Conservation (phyloP, 768 basidiomycete species). For the Amanita molliuscula region DNA sequence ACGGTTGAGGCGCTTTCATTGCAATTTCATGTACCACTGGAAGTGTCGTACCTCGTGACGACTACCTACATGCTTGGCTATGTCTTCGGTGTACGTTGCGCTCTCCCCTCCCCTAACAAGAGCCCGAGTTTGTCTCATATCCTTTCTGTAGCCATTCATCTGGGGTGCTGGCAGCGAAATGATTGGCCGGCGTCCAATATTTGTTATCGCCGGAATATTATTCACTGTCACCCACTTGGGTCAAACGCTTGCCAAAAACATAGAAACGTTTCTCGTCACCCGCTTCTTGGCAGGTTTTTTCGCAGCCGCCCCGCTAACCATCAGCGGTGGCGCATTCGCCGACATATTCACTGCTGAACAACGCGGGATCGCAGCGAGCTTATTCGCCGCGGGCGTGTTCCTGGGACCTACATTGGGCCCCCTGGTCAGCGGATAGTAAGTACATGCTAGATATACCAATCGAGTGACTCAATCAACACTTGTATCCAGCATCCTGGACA, state of each 20-base stretch:
- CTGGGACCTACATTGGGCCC: conserved; percentile 56
- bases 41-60: conserved; percentile 40
- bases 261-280: conserved; percentile 45
- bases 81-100: conserved; percentile 31
- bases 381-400: conserved; percentile 55
- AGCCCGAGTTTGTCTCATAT: not conserved
- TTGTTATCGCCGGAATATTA: conserved; percentile 33
- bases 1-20: conserved; percentile 22
- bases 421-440: conserved; percentile 49
- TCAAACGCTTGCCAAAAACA: conserved; percentile 49
- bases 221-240: conserved; percentile 51
- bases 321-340: conserved; percentile 45
- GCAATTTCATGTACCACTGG: conserved; percentile 29
- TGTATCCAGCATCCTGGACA: conserved; percentile 32
- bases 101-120: not conserved
- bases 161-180: conserved; percentile 24
- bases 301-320: conserved; percentile 48
- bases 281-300: conserved; percentile 59
- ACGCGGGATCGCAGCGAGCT: conserved; percentile 43
- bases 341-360: conserved; percentile 45
- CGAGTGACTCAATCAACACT: not conserved
- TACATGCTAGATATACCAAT: conserved; percentile 16
- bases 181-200: conserved; percentile 40
- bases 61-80: conserved; percentile 43
- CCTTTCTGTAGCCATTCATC: conserved; percentile 28